Base-by-base conservation (phyloP, 2,329 filamentous ascomycete species). In the Pseudopithomyces maydicus region DNA sequence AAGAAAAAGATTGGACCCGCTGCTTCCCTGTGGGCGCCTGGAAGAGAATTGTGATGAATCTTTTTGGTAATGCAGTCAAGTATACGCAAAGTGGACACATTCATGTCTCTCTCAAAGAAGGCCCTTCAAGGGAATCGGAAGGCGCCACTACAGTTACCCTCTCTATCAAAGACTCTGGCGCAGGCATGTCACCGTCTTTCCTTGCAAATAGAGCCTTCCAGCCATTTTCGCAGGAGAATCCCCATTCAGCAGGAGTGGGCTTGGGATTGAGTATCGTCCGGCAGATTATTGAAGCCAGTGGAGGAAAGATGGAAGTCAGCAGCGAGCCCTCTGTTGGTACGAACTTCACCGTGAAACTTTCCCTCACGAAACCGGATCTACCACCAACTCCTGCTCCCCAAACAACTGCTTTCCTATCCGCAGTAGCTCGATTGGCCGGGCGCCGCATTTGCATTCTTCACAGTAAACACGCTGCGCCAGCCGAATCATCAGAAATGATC, bases 1-100 rank as follows among this genome's bases (percentile, higher is more conserved):
- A 52, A 23, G 62, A 66, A 33, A 41, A 66, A 2, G 67, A 73
- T 26, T 84, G 82, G 80, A 61, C 67, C 1, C 81, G 80, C 19
- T 69, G 59, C n/a, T 62, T 73, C 14, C 78, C 83, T 0, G 57
- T 68, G 7, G 73, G 74, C 0, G 66, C 72, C 4, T 75, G 71
- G 71, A 68, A 67, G 47, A 57, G 74, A 33, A 71, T 75, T 17
- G 63, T 77, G 15, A 74, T 76, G 71, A 77, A 76, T 20, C 43
- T 77, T 2, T 70, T 77, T 32, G 72, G 73, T 8, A 77, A 77
- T 50, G 70, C 74, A 0, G 19, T 77, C 20, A 76, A 77, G 38
- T 77, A 72, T 41, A 76, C 74, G 0, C 32, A 64, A 7, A 62
- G 65, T 1, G 74, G 74, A 1, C 66, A 70, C 15, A 66, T 76